Evolutionary conservation across 2,329 filamentous ascomycete genomes (phyloP).

Genomic region (Salinomyces thailandicus): DNA sequence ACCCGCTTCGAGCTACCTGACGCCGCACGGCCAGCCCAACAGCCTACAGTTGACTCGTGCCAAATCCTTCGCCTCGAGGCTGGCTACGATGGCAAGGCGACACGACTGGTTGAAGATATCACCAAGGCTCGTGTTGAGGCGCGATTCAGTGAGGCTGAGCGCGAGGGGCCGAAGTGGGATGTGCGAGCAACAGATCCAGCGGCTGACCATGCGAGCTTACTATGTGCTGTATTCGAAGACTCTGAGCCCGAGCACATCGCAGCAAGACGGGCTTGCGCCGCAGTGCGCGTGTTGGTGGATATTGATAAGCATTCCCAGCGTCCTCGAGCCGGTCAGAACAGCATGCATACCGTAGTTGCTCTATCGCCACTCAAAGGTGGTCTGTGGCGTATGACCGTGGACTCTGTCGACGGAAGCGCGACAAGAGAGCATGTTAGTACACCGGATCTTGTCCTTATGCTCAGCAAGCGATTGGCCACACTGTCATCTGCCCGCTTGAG

Average conservation of each 20-base stretch:
- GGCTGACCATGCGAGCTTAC: slow-evolving; percentile 43
- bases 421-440: slow-evolving; percentile 63
- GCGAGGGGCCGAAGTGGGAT: slow-evolving; percentile 72
- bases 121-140: slow-evolving; percentile 78
- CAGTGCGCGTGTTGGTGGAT: slow-evolving; percentile 63
- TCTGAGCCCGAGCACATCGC: slow-evolving; percentile 51
- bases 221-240: slow-evolving; percentile 64
- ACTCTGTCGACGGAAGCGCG: slow-evolving; percentile 59
- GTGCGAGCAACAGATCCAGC: slow-evolving; percentile 58
- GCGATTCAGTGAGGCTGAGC: slow-evolving; percentile 71
- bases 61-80: slow-evolving; percentile 57
- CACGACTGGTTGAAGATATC: slow-evolving; percentile 72
- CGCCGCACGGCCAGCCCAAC: slow-evolving; percentile 12
- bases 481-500: slow-evolving; percentile 49
- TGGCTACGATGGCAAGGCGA: slow-evolving; percentile 65
- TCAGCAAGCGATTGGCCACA: slow-evolving; percentile 18
- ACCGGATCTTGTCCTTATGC: slow-evolving; percentile 53
- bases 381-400: slow-evolving; percentile 46
- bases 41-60: slow-evolving; percentile 17
- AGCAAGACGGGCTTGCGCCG: slow-evolving; percentile 56
- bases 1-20: slow-evolving; percentile 18
- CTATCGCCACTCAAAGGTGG: slow-evolving; percentile 46
- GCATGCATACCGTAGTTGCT: slow-evolving; percentile 61
- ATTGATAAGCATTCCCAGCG: slow-evolving; percentile 27
- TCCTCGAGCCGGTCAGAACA: slow-evolving; percentile 35